Conservation (phyloP, 2,329 filamentous ascomycete species). For the Fusarium pseudograminearum region DNA sequence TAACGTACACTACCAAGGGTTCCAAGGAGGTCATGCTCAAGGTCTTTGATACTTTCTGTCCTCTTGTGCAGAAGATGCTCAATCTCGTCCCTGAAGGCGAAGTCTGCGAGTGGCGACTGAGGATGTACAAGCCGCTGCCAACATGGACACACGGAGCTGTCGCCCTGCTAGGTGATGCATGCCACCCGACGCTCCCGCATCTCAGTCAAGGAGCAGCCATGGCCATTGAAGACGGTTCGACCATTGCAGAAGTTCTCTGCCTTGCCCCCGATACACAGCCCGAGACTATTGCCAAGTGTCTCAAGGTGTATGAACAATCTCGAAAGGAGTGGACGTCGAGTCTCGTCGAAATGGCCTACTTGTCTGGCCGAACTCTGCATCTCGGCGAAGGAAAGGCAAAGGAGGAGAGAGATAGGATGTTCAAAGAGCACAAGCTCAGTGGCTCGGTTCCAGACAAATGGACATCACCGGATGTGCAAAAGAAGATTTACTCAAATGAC, state of each 20-base stretch:
- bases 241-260: constrained; percentile 43
- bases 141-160: constrained; percentile 70
- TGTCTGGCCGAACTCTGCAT: constrained; percentile 64
- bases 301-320: constrained; percentile 46
- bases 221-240: constrained; percentile 74
- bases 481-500: constrained; percentile 74
- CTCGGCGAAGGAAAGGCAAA: constrained; percentile 69
- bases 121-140: constrained; percentile 70
- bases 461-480: constrained; percentile 76
- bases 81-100: constrained; percentile 71
- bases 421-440: constrained; percentile 64
- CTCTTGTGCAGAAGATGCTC: constrained; percentile 70
- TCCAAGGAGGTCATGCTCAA: constrained; percentile 70
- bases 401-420: constrained; percentile 69
- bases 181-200: constrained; percentile 76
- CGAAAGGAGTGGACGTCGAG: constrained; percentile 47
- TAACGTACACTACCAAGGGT: constrained; percentile 73
- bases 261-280: constrained; percentile 38
- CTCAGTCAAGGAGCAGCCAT: constrained; percentile 76
- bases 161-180: constrained; percentile 72
- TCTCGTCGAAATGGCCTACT: constrained; percentile 44
- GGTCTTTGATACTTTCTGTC: constrained; percentile 71
- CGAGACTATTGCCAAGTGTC: constrained; percentile 44
- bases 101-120: constrained; percentile 75
- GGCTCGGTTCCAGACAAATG: constrained; percentile 73